Evolutionary conservation across 805 yeast genomes (phyloP).

Genomic region (Saccharomyces mikatae): DNA sequence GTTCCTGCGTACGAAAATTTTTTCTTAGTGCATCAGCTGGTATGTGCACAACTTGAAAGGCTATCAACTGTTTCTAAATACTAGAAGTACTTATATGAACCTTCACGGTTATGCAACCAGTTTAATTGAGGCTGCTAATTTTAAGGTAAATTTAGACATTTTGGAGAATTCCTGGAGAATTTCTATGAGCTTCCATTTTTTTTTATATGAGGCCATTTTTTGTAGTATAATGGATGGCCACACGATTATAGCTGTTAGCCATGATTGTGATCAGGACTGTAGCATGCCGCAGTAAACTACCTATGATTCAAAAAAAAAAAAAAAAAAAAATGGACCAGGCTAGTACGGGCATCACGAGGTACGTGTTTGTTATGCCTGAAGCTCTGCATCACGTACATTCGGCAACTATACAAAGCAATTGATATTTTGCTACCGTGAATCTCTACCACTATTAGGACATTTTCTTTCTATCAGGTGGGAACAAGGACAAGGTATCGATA

Average conservation of each 20-base stretch:
- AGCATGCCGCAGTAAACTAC: neutral
- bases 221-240: neutral
- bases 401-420: neutral
- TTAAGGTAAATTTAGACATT: neutral
- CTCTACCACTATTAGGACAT: neutral
- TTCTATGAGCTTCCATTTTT: neutral
- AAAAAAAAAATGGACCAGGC: neutral
- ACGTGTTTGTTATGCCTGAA: neutral
- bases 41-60: neutral
- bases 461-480: neutral
- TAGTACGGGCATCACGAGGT: neutral
- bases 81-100: neutral
- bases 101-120: neutral
- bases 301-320: neutral
- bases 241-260: neutral
- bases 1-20: neutral
- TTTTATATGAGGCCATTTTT: neutral
- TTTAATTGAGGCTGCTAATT: neutral
- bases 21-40: neutral
- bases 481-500: neutral
- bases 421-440: neutral
- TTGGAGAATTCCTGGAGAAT: neutral
- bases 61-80: neutral
- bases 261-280: neutral
- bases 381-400: neutral